phyloP scores from a whole-genome alignment of 345 rosid genomes.

The Salix suchowensis region DNA sequence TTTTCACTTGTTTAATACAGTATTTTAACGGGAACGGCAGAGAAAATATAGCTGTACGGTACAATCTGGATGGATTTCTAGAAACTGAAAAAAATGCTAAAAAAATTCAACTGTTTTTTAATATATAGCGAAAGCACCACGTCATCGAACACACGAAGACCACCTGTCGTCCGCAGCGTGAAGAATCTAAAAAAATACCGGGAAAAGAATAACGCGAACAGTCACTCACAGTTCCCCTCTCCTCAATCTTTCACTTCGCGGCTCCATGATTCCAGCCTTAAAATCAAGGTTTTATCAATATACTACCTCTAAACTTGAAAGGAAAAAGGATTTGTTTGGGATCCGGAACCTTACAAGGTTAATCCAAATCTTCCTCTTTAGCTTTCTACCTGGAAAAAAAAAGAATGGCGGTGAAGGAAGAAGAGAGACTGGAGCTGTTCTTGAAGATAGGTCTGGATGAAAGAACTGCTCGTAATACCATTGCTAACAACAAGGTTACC shows the following conservation, averaged over 20 bases:
- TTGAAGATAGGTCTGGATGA: conserved; percentile 81
- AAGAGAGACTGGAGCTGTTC: conserved; percentile 49
- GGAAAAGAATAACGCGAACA: not conserved
- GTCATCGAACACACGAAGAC: not conserved
- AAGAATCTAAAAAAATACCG: not conserved
- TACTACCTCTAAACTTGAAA: not conserved
- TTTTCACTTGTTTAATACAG: no score
- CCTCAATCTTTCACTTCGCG: not conserved
- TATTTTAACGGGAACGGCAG: no score
- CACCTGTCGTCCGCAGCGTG: not conserved
- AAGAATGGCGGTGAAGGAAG: conserved; percentile 7
- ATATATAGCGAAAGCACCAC: no score
- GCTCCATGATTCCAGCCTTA: not conserved
- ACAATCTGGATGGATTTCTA: no score
- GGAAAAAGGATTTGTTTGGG: no score
- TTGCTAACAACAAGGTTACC: conserved; percentile 82
- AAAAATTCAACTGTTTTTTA: no score
- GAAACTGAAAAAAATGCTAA: no score
- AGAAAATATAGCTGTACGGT: no score
- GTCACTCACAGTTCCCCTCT: not conserved
- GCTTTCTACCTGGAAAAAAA: not conserved
- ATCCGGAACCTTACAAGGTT: not conserved
- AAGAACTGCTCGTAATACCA: conserved; percentile 68
- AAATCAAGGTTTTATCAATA: conserved; percentile 9
- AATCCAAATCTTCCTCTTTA: not conserved